phyloP scores from a whole-genome alignment of 2,329 filamentous ascomycete genomes.

The Ophiocordyceps polyrhachis-furcata region DNA sequence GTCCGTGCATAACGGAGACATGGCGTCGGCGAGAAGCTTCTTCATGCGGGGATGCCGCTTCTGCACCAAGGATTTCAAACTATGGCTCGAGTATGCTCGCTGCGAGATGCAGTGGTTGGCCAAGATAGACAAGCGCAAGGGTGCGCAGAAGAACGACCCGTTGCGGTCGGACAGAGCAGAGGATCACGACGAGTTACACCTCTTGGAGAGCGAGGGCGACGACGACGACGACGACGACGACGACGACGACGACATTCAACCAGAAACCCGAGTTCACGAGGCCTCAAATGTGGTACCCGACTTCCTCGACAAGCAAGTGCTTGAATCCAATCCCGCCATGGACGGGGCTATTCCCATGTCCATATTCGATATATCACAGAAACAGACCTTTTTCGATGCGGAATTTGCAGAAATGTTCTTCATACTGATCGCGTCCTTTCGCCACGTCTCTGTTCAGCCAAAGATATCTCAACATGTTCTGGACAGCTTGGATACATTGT shows the following conservation, averaged over 20 bases:
- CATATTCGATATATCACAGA: slow-evolving; percentile 73
- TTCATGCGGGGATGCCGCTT: slow-evolving; percentile 85
- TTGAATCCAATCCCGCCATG: slow-evolving; percentile 64
- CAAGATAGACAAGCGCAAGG: slow-evolving; percentile 56
- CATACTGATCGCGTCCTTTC: slow-evolving; percentile 55
- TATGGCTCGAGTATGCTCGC: slow-evolving; percentile 84
- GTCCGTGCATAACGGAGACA: slow-evolving; percentile 66
- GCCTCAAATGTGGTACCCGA: slow-evolving; percentile 19
- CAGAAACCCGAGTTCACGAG: slow-evolving; percentile 22
- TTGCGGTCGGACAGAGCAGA: slow-evolving; percentile 28
- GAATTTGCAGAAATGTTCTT: slow-evolving; percentile 61
- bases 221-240: slow-evolving; percentile 24
- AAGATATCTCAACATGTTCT: slow-evolving; percentile 60
- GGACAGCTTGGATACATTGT: slow-evolving; percentile 37
- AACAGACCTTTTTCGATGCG: slow-evolving; percentile 51
- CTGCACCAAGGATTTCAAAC: slow-evolving; percentile 50
- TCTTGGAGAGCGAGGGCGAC: slow-evolving; percentile 26
- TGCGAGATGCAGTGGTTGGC: slow-evolving; percentile 85
- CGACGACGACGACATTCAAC: too few relatives aligned
- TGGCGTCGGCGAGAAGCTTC: slow-evolving; percentile 64
- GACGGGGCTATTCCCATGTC: slow-evolving; percentile 87
- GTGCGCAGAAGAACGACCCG: slow-evolving; percentile 25
- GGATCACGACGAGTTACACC: slow-evolving; percentile 27
- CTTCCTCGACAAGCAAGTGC: slow-evolving; percentile 28
- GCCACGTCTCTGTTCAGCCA: slow-evolving; percentile 40